Evolutionary conservation across 192 early-diverging fungal species (phyloP), one percentile per base, ranked within the genome.

Genomic region (Geosiphon pyriformis): DNA sequence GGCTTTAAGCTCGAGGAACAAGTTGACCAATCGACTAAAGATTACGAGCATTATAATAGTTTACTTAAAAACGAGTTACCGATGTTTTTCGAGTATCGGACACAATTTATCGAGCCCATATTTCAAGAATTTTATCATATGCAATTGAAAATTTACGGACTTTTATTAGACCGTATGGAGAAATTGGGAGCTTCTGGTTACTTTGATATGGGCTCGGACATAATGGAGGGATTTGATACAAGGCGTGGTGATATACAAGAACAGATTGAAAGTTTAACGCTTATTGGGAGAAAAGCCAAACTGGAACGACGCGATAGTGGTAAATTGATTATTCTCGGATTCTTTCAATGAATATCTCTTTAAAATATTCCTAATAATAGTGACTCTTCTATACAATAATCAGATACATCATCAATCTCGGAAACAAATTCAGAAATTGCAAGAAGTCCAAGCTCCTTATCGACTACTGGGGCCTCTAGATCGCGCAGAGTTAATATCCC

Each of bases 1-100:
- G 32, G 7, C 51, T 0, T 3, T n/a, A 65, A 82, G 79, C 59
- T 85, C 61, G 89, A 93, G 62, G 76, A 78, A 1, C 75, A 87
- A 63, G 77, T 95, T 60, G 88, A 91, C 61, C 85, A 87, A 59
- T 88, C 96, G 0, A 88, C 87, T 3, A 72, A 88, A 48, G 91
- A 94, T 66, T 98, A 89, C 76, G 89, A 89, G 59, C 83, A 87
- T 61, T 79, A 90, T 65, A 94, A 96, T 76, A 86, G 88, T 31
- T 71, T 86, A 66, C 69, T 96, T 58, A 92, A 92, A 60, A 74
- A 81, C 10, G 82, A 97, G 65, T 77, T 98, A n/a, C 87, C 90
- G 31, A 61, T 79, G 22, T 88, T 97, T 67, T 83, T 98, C 56
- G 81, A 81, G 18, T 78, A 92, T 67, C 74, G 86, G 33, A 70